Evolutionary conservation across 2,329 filamentous ascomycete species (phyloP).

Genomic region (Elsinoe batatas): DNA sequence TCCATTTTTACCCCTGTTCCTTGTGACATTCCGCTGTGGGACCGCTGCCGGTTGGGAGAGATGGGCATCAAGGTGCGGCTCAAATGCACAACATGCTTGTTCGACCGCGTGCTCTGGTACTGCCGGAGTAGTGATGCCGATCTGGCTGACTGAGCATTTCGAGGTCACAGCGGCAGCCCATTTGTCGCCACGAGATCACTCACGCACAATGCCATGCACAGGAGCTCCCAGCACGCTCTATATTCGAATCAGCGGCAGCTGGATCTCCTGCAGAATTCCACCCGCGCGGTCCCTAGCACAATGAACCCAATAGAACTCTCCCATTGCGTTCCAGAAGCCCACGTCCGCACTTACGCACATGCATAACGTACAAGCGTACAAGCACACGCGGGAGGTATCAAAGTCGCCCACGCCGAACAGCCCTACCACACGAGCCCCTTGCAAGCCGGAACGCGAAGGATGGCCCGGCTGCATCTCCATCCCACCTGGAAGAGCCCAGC

Average conservation of each 20-base stretch:
- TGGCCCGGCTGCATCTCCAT: not conserved
- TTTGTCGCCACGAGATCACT: too few relatives aligned
- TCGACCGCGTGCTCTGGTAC: not conserved
- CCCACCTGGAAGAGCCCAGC: not conserved
- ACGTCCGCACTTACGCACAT: not conserved
- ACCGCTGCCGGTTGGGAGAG: not conserved
- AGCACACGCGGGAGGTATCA: not conserved
- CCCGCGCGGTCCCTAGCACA: too few relatives aligned
- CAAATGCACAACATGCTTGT: not conserved
- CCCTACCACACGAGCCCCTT: not conserved
- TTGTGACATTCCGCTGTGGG: not conserved
- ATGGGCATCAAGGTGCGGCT: not conserved
- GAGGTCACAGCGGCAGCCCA: too few relatives aligned
- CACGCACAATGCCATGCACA: too few relatives aligned
- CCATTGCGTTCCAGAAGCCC: too few relatives aligned
- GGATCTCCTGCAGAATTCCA: too few relatives aligned
- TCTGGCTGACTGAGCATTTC: too few relatives aligned
- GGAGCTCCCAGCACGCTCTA: too few relatives aligned
- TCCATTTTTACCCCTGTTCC: not conserved
- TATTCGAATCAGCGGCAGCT: too few relatives aligned
- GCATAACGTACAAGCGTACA: constrained; percentile 10
- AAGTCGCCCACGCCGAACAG: constrained; percentile 3
- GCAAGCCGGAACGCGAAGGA: not conserved
- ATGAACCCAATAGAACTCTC: too few relatives aligned
- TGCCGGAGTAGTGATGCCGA: too few relatives aligned